Evolutionary conservation across 2,329 filamentous ascomycete species (phyloP).

Genomic region (Fusarium acutatum): DNA sequence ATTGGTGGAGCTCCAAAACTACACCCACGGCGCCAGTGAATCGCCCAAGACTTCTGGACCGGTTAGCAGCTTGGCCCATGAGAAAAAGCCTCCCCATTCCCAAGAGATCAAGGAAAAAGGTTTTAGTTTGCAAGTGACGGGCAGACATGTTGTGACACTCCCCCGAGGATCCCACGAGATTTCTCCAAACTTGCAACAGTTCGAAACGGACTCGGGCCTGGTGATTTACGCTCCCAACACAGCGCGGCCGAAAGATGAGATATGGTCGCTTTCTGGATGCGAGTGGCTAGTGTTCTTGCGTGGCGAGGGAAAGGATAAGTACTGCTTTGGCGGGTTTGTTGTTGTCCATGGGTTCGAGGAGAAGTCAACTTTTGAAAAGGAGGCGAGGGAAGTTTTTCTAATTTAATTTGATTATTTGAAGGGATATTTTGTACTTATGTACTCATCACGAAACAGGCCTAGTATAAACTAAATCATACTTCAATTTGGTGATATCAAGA

Average conservation of each 20-base stretch:
- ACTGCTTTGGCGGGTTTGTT: background rate
- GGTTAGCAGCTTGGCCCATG: background rate
- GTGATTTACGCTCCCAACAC: background rate
- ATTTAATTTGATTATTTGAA: background rate
- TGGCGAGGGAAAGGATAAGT: background rate
- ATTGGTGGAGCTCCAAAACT: background rate
- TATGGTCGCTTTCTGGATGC: background rate
- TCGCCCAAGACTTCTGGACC: background rate
- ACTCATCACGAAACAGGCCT: fast-evolving
- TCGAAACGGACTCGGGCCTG: background rate
- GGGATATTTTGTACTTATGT: background rate
- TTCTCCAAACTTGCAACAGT: background rate
- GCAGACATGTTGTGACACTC: background rate
- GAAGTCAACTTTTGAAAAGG: background rate
- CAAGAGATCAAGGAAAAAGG: background rate
- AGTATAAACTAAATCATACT: background rate
- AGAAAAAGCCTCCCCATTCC: fast-evolving
- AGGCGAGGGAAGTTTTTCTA: fast-evolving
- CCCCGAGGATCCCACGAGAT: background rate
- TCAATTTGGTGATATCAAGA: fast-evolving
- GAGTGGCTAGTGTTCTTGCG: background rate
- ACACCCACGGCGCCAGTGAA: fast-evolving
- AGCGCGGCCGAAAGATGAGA: background rate
- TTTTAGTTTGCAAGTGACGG: background rate
- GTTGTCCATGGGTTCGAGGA: background rate